phyloP scores from a whole-genome alignment of 148 eudicot species.

The Rhododendron ferrugineum region DNA sequence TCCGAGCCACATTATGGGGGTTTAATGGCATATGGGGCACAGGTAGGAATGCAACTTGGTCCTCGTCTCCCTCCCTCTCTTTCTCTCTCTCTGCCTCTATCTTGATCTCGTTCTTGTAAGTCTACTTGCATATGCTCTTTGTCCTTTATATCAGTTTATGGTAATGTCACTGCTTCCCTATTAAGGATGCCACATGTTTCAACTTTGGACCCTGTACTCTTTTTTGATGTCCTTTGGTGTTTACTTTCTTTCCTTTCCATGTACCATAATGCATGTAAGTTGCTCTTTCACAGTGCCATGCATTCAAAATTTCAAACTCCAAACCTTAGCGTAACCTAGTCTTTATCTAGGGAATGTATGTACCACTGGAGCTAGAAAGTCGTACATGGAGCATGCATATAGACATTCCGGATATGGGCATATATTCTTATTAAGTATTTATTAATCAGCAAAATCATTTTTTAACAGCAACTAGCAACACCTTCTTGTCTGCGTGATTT shows the following conservation, averaged over 20 bases:
- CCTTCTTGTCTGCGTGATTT: neutral
- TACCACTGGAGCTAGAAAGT: neutral
- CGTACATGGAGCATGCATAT: neutral
- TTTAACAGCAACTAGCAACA: neutral
- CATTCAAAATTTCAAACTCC: neutral
- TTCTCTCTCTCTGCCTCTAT: neutral
- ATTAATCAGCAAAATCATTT: neutral
- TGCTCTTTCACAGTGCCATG: neutral
- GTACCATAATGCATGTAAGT: neutral
- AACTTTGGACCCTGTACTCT: neutral
- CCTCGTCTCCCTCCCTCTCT: neutral
- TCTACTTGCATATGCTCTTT: neutral
- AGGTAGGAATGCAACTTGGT: constrained; percentile 29
- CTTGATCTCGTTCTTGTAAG: neutral
- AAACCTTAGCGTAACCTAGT: neutral
- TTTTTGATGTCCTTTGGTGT: neutral
- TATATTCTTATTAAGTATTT: neutral
- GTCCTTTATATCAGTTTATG: neutral
- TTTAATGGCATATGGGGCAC: constrained; percentile 51
- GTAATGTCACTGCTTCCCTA: neutral
- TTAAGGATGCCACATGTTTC: neutral
- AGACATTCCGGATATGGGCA: neutral
- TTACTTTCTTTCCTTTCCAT: neutral
- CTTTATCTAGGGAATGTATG: neutral
- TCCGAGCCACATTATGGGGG: constrained; percentile 61